A percentile compares a stretch with the other conserved stretches of the same genome.
phyloP scores from a whole-genome alignment of 2,329 filamentous ascomycete genomes.

The Dryadomyces sulphureus region DNA sequence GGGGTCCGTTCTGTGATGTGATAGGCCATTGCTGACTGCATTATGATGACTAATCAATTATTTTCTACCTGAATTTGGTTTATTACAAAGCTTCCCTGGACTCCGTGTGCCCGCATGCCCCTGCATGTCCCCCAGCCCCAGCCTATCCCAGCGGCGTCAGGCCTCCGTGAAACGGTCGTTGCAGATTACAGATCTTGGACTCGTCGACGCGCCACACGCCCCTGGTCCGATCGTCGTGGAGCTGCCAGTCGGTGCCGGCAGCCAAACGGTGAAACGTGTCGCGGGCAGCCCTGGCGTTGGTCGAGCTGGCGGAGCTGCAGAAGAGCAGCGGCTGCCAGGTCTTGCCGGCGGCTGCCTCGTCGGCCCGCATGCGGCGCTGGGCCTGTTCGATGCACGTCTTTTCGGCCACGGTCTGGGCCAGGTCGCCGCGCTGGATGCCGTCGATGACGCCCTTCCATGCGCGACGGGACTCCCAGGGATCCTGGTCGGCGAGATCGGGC shows the following conservation, averaged over 20 bases:
- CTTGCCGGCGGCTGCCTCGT: constrained; percentile 39
- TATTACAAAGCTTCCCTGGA: too few species aligned
- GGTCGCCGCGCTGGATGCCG: constrained; percentile 58
- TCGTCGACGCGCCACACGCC: constrained; percentile 23
- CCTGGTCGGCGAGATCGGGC: constrained; percentile 50
- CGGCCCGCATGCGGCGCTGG: constrained; percentile 59
- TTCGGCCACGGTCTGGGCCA: constrained; percentile 53
- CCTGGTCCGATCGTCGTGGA: constrained; percentile 21
- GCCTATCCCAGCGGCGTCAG: constrained; percentile 15
- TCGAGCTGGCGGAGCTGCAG: constrained; percentile 11
- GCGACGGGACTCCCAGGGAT: constrained; percentile 62
- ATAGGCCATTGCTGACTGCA: background rate
- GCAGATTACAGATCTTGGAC: constrained; percentile 9
- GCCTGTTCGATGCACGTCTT: constrained; percentile 73
- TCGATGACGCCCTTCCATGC: constrained; percentile 69
- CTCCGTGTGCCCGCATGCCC: too few species aligned
- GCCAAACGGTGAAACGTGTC: constrained; percentile 18
- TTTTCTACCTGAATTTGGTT: too few species aligned
- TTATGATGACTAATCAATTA: too few species aligned
- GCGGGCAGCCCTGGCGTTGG: constrained; percentile 11
- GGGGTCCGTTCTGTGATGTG: background rate
- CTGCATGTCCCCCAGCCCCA: too few species aligned
- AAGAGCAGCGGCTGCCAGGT: constrained; percentile 27
- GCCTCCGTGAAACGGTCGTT: constrained; percentile 19
- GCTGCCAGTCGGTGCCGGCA: constrained; percentile 15